These are phyloP conservation scores for Chionographis japonica DNA, from an alignment of 106 monocot genomes.

Conservation along the genomic window DNA sequence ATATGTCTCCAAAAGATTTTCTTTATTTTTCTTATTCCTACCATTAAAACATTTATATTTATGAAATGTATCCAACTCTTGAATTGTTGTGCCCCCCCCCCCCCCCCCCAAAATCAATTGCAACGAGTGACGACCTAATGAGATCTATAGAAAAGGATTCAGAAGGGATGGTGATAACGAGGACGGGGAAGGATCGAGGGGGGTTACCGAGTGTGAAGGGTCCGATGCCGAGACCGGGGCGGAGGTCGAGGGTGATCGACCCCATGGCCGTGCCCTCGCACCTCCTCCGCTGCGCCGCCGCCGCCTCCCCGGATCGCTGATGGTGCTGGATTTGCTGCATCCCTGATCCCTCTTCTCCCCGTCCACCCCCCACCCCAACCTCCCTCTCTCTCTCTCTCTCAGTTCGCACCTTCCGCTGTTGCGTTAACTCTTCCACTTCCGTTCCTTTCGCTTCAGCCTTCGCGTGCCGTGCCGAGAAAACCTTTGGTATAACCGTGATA, in stretches of 20 bases:
- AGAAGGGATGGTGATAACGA: background rate
- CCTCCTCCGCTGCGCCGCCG: conserved; percentile 42
- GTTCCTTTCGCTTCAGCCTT: no score
- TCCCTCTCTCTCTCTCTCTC: background rate
- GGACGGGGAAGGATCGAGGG: background rate
- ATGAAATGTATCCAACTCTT: no score
- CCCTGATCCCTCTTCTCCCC: background rate
- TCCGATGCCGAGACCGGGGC: conserved; percentile 76
- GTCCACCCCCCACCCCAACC: background rate
- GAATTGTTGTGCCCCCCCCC: no score
- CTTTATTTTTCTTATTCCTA: no score
- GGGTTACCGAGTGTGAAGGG: conserved; percentile 67
- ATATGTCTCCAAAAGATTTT: no score
- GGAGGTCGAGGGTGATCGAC: conserved; percentile 90
- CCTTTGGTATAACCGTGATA: no score
- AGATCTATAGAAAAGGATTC: no score
- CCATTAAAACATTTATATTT: no score
- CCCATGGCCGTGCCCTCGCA: conserved; percentile 97
- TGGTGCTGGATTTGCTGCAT: conserved; percentile 28
- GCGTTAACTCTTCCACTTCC: no score
- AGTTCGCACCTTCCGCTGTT: background rate
- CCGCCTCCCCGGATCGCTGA: conserved; percentile 34
- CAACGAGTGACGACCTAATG: background rate
- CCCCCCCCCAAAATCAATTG: background rate
- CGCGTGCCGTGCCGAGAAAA: no score